Evolutionary conservation across 345 rosid genomes (phyloP).

Genomic region (Erysimum cheiranthoides): DNA sequence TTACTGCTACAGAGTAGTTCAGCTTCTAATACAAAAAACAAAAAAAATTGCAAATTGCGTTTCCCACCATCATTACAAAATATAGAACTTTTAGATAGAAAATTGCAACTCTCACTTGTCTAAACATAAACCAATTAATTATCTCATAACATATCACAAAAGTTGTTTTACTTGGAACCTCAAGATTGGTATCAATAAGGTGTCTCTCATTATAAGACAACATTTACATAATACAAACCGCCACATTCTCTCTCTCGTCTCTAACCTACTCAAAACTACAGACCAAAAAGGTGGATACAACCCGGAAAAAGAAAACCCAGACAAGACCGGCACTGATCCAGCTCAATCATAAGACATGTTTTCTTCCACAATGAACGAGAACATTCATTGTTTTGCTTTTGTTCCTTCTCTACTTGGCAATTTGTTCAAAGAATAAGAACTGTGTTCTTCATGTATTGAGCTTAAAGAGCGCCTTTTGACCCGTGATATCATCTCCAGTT

Average conservation of each 20-base stretch:
- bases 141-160: slow-evolving; percentile 41
- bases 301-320: slow-evolving; percentile 4
- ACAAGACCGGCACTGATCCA: slow-evolving; percentile 11
- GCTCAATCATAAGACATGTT: slow-evolving; percentile 27
- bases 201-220: slow-evolving; percentile 15
- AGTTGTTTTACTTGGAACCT: slow-evolving; percentile 1
- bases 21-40: too few species aligned
- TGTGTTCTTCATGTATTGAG: slow-evolving; percentile 5
- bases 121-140: background rate
- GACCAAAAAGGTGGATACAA: slow-evolving; percentile 28
- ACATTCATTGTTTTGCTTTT: slow-evolving; percentile 27
- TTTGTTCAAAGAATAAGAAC: background rate
- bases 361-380: slow-evolving; percentile 23
- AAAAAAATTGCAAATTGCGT: background rate
- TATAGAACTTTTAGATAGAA: background rate
- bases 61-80: background rate
- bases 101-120: background rate
- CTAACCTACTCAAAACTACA: slow-evolving; percentile 45
- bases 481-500: slow-evolving; percentile 12
- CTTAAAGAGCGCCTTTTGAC: slow-evolving; percentile 25
- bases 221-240: slow-evolving; percentile 36
- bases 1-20: too few species aligned
- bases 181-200: slow-evolving; percentile 20
- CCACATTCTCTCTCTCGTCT: slow-evolving; percentile 10
- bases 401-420: slow-evolving; percentile 29